Conservation (phyloP, 1,284 basidiomycete species). For the Uromyces viciae-fabae region DNA sequence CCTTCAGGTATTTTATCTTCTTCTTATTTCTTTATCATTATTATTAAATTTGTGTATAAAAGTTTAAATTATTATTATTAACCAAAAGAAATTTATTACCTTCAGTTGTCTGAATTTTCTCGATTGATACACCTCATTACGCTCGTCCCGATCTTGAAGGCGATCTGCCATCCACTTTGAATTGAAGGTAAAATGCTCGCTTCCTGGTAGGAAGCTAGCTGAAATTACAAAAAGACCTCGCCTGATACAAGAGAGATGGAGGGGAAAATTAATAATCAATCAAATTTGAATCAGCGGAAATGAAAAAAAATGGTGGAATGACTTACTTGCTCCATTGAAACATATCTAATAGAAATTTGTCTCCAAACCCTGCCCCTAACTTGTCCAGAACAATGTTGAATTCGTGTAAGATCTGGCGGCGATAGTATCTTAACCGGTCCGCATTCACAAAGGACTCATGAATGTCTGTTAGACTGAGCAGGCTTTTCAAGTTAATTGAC, state of each 20-base stretch:
- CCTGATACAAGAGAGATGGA: too few relatives aligned
- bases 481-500: background rate
- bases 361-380: background rate
- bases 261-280: too few relatives aligned
- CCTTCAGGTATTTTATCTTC: too few relatives aligned
- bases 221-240: background rate
- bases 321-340: constrained; percentile 3
- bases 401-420: background rate
- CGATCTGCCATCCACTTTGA: background rate
- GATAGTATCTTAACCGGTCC: background rate
- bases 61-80: too few relatives aligned
- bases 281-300: too few relatives aligned
- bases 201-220: background rate
- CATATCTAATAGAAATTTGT: background rate
- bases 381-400: background rate
- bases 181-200: background rate
- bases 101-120: too few relatives aligned
- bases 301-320: too few relatives aligned
- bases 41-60: too few relatives aligned
- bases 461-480: background rate
- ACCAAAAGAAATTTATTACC: too few relatives aligned
- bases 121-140: background rate
- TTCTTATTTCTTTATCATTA: too few relatives aligned
- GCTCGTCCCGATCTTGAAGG: background rate
- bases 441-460: background rate